Percentiles rank a stretch among this genome's conserved stretches.
Conservation (phyloP, 1,284 basidiomycete genomes). For the Prillingera fragicola region DNA sequence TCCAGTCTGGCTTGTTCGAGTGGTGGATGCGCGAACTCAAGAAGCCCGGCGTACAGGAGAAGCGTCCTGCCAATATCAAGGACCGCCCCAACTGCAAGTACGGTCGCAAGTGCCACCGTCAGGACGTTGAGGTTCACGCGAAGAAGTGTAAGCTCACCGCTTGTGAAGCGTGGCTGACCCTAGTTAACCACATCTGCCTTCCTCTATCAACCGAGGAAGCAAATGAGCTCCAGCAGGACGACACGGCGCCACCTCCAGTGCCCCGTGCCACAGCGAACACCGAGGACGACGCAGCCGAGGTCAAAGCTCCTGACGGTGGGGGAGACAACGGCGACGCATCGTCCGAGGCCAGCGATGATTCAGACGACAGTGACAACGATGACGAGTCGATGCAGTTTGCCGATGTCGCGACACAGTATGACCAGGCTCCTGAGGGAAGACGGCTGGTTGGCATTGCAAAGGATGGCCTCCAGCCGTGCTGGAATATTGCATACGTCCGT, state of each 20-base stretch:
- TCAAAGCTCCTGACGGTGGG: not conserved
- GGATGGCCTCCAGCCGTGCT: not conserved
- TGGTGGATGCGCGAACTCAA: constrained; percentile 25
- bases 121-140: constrained; percentile 15
- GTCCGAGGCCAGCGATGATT: constrained; percentile 1
- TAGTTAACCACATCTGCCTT: constrained; percentile 25
- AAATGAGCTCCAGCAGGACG: constrained; percentile 16
- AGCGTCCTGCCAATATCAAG: constrained; percentile 5
- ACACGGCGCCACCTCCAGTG: constrained; percentile 4
- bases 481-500: too few species aligned
- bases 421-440: not conserved
- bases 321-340: not conserved
- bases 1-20: constrained; percentile 20
- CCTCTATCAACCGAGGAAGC: constrained; percentile 14
- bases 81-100: constrained; percentile 21
- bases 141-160: constrained; percentile 18
- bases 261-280: not conserved
- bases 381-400: not conserved
- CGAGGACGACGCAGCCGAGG: too few species aligned
- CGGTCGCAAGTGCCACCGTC: constrained; percentile 16
- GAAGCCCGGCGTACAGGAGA: constrained; percentile 16
- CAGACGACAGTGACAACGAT: constrained; percentile 6
- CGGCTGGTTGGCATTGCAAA: not conserved
- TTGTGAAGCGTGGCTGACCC: constrained; percentile 2
- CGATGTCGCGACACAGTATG: constrained; percentile 9